Conservation (phyloP, 257 asterid species). For the Gentiana macrophylla region DNA sequence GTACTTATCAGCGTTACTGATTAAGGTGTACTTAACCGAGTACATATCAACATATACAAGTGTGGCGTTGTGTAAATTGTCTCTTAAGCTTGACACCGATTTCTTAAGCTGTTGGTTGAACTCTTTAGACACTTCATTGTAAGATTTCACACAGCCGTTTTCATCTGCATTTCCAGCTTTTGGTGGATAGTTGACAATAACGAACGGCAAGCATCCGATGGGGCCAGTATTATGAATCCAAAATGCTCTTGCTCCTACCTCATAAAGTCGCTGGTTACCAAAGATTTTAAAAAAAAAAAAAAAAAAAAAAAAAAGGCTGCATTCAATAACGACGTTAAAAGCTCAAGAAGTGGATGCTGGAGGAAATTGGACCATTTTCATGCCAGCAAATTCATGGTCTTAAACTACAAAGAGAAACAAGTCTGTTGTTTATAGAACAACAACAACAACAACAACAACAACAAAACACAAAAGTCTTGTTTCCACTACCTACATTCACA, state of each 20-base stretch:
- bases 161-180: slow-evolving; percentile 35
- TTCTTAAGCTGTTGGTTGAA: slow-evolving; percentile 55
- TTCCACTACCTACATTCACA: too few species aligned
- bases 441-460: too few species aligned
- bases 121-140: slow-evolving; percentile 46
- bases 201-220: slow-evolving; percentile 78
- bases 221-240: slow-evolving; percentile 97
- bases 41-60: slow-evolving; percentile 78
- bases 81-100: slow-evolving; percentile 23
- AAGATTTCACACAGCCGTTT: slow-evolving; percentile 57
- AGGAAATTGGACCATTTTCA: too few species aligned
- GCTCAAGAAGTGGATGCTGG: too few species aligned
- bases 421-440: too few species aligned
- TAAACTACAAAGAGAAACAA: neutral
- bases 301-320: neutral
- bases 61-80: slow-evolving; percentile 47
- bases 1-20: slow-evolving; percentile 47
- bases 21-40: slow-evolving; percentile 61
- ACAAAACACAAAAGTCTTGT: too few species aligned
- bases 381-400: neutral
- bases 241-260: slow-evolving; percentile 64
- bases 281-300: neutral
- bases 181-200: slow-evolving; percentile 38
- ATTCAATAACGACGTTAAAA: neutral
- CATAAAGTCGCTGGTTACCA: slow-evolving; percentile 37